Base-by-base conservation (phyloP, 2,329 filamentous ascomycete species). In the Talaromyces sp. region DNA sequence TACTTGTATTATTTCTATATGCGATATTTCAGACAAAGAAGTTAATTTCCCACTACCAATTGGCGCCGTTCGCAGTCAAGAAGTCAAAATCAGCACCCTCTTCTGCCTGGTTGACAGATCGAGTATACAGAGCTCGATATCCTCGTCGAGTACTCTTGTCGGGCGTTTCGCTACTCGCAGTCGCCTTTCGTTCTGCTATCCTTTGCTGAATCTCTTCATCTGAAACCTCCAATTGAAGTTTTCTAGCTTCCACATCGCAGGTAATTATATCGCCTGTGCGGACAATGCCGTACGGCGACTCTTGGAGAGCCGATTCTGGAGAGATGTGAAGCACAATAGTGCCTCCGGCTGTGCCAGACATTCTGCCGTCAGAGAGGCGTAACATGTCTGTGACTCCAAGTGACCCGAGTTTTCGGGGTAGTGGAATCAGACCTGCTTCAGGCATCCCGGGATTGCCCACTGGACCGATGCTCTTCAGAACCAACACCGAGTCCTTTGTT, bases 271-370 rank as follows among this genome's bases (percentile, higher is more conserved):
- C 81, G 0, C 81, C 81, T 32, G 78, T 77, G 63, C 73, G 65
- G 0, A 83, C 74, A 3, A 81, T 68, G 0, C 81, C 80, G 63
- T 81, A 79, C 9, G 78, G 75, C 0, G 78, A 80, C 21, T 77
- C 76, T 0, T 76, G 72, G 11, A 81, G 64, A 1, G 74, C 80
- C 5, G 79, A 75, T 65, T 85, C 82, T 0, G 82, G 82, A 3
- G 78, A 81, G 31, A 84, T 75, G 63, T 84, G 81, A 24, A 84
- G 69, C 2, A 81, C 73, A 21, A 84, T 81, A 0, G 81, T 83
- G 3, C 81, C 81, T 0, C 81, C 82, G 2, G 82, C 81, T 3
- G 81, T 84, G 0, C 82, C 81, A 31, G 76, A 80, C 80, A 84
- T 84, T 24, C 82, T 72, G 1, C 82, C 81, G 69, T 85, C 82